phyloP scores from a whole-genome alignment of 176 grass and related monocot genomes.

The Aegilops speltoides region DNA sequence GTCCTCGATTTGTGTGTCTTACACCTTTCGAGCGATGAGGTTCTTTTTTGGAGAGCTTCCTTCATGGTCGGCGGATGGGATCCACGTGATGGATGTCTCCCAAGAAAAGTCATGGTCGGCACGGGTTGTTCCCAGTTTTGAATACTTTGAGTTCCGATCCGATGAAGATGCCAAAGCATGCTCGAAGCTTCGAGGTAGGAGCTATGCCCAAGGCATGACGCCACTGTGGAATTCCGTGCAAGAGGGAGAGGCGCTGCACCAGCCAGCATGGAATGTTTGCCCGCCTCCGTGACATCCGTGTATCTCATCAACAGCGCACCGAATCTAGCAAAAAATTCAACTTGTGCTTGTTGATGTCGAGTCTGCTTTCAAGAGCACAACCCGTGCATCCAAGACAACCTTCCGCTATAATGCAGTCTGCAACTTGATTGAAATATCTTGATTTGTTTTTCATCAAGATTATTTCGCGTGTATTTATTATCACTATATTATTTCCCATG shows the following conservation, averaged over 20 bases:
- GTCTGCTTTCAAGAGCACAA: background rate
- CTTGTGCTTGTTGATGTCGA: background rate
- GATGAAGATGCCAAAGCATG: background rate
- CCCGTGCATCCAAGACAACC: background rate
- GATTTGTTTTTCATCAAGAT: too few species aligned
- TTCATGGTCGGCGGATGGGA: background rate
- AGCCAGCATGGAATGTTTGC: background rate
- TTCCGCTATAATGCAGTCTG: background rate
- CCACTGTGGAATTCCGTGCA: background rate
- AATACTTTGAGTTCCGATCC: rapidly evolving
- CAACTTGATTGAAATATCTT: too few species aligned
- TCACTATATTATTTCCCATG: too few species aligned
- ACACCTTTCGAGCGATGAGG: background rate
- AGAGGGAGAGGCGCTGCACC: background rate
- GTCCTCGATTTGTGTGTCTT: background rate
- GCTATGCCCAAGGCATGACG: background rate
- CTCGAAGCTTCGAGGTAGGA: background rate
- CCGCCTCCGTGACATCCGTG: background rate
- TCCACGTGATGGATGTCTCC: background rate
- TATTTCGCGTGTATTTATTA: too few species aligned
- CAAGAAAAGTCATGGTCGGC: background rate
- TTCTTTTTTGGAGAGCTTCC: background rate
- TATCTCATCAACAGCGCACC: rapidly evolving
- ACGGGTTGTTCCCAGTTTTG: background rate
- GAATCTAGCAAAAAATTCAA: background rate